Evolutionary conservation across 148 eudicot species (phyloP).

Genomic region (Silene uniflora): DNA sequence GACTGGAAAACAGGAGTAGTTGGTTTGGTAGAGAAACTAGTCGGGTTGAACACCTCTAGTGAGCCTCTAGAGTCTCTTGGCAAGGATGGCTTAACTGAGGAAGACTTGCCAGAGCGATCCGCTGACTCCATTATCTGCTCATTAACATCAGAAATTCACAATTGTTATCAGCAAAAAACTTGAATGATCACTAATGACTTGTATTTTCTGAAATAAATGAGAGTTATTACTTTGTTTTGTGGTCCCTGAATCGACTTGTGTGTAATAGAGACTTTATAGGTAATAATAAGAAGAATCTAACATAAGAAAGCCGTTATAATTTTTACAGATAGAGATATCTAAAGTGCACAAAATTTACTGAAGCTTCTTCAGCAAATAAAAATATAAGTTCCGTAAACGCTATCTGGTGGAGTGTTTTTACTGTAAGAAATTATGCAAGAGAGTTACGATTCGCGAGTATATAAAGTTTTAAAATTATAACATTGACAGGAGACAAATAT

Average conservation of each 20-base stretch:
- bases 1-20: conserved; percentile 39
- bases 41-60: conserved; percentile 86
- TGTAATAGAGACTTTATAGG: neutral
- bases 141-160: conserved; percentile 6
- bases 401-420: too few relatives aligned
- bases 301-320: neutral
- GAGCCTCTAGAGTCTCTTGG: conserved; percentile 82
- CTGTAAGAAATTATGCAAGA: neutral
- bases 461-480: neutral
- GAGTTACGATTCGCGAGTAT: neutral
- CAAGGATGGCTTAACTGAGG: conserved; percentile 39
- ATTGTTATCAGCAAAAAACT: neutral
- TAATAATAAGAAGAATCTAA: neutral
- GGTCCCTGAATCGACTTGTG: conserved; percentile 16
- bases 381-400: neutral
- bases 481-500: conserved; percentile 4
- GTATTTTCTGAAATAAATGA: neutral
- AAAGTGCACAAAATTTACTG: neutral
- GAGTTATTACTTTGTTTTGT: neutral
- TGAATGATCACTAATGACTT: neutral
- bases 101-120: conserved; percentile 36
- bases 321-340: neutral
- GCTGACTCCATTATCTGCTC: conserved; percentile 33
- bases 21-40: conserved; percentile 34
- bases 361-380: neutral